These are phyloP conservation scores for Fraxinus cuspidata DNA, from an alignment of 257 asterid species.

Conservation along the genomic window DNA sequence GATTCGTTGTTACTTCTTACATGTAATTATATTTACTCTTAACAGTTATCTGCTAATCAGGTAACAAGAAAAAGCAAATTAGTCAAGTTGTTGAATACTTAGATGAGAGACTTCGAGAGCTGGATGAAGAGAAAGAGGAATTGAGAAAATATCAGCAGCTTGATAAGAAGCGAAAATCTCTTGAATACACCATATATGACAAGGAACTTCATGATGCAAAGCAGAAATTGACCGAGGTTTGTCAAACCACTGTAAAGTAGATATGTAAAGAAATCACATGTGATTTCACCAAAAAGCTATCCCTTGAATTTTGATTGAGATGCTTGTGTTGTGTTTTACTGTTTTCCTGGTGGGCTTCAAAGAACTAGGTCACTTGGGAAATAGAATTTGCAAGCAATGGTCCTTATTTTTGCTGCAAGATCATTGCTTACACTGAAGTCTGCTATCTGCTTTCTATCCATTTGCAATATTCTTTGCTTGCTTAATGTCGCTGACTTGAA, in stretches of 20 bases:
- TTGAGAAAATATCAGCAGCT: slow-evolving; percentile 87
- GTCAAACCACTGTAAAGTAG: slow-evolving; percentile 6
- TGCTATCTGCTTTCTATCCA: neutral
- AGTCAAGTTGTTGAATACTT: slow-evolving; percentile 97
- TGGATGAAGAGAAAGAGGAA: slow-evolving; percentile 99
- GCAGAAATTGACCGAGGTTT: slow-evolving; percentile 77
- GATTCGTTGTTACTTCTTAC: slow-evolving; percentile 24
- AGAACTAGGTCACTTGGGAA: neutral
- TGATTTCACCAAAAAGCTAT: neutral
- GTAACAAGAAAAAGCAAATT: slow-evolving; percentile 89
- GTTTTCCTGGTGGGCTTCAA: neutral
- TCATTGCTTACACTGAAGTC: neutral
- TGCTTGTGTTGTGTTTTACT: neutral
- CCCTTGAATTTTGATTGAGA: neutral
- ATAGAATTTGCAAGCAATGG: neutral
- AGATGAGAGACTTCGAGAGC: slow-evolving; percentile 95
- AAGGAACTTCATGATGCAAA: slow-evolving; percentile 95
- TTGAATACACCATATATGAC: slow-evolving; percentile 87
- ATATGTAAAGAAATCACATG: neutral
- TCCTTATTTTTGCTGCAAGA: neutral
- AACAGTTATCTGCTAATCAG: slow-evolving; percentile 47
- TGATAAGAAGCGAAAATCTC: slow-evolving; percentile 89
- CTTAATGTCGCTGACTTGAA: neutral
- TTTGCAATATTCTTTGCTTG: neutral
- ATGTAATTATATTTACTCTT: slow-evolving; percentile 25